Evolutionary conservation across 805 yeast genomes (phyloP), one percentile per base, ranked within the genome.

Genomic region (Metschnikowia similis): DNA sequence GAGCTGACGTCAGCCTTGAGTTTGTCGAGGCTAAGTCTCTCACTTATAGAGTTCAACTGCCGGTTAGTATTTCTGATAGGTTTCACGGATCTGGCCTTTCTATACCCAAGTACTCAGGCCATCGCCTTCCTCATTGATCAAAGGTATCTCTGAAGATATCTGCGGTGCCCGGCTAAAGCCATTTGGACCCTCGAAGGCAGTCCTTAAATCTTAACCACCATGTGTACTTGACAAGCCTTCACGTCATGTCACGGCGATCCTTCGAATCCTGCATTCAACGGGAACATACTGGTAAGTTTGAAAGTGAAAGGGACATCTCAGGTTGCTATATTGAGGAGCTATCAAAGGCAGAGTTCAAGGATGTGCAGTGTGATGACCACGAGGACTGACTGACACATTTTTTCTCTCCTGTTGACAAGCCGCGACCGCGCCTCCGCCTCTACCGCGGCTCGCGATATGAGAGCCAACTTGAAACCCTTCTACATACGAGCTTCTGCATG

Each of bases 211-310:
- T 32, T 13, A 32, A 11, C 7, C 34, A 31, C 34, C 6, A 10
- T 6, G 4, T 35, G 17, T 34, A 17, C 9, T 16, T 8, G 37
- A 16, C 21, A 10, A 6, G 37, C 37, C 16, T 21, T 16, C 26
- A 6, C 13, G 9, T 35, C 37, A 35, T 8, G 21, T 9, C 26
- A 16, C 9, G n/a, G 7, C 4, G 9, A 16, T 21, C 13, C 5
- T 16, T 28, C 13, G 8, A 36, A 36, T 9, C 26, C n/a, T 39
- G 34, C 8, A 29, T 14, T 10, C 21, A 10, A 28, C 2, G 26
- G 9, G 28, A 9, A 71, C 78, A 42, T 66, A 75, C 79, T 45
- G 71, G 71, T 26, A 71, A 58, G 48, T 62, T 68, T 29, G 75
- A 65, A 30, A 75, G 55, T 35, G 73, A 72, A 40, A 73, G 59